phyloP scores from a whole-genome alignment of 2,329 filamentous ascomycete species.

The Lasiodiplodia hormozganensis region DNA sequence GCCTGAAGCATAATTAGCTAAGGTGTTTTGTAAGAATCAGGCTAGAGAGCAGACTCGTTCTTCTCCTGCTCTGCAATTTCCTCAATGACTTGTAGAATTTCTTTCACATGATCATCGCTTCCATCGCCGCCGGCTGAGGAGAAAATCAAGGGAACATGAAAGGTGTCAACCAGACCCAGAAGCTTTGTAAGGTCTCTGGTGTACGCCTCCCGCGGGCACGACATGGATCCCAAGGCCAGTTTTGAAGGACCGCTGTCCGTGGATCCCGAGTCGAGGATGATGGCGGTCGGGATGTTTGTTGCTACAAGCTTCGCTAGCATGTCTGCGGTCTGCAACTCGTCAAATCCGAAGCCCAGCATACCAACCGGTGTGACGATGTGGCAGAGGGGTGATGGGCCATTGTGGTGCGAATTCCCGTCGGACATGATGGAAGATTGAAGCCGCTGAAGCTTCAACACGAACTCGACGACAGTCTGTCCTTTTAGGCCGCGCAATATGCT shows the following conservation, averaged over 20 bases:
- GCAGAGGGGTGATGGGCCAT: conserved; percentile 28
- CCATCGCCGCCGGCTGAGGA: conserved; percentile 37
- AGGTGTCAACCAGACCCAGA: conserved; percentile 30
- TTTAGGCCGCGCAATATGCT: too few species aligned
- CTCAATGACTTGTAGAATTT: conserved; percentile 31
- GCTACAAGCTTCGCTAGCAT: conserved; percentile 22
- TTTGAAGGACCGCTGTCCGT: conserved; percentile 39
- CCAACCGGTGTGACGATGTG: conserved; percentile 56
- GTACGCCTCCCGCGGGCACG: conserved; percentile 33
- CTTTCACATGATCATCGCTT: conserved; percentile 36
- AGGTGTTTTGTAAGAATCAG: too few species aligned
- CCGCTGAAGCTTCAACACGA: not conserved
- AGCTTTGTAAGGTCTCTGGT: conserved; percentile 35
- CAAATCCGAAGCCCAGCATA: conserved; percentile 59
- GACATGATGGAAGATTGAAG: not conserved
- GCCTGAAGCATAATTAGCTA: not conserved
- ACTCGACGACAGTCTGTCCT: too few species aligned
- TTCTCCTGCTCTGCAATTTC: not conserved
- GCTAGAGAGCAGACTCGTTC: not conserved
- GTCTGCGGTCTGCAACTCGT: conserved; percentile 39
- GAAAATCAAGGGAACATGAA: conserved; percentile 35
- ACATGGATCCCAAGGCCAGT: conserved; percentile 35
- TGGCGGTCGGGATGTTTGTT: conserved; percentile 34
- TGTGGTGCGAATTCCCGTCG: not conserved
- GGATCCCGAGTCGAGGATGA: conserved; percentile 38